Evolutionary conservation across 1,139 yeast species (phyloP).

Genomic region (Geotrichum europaeum): DNA sequence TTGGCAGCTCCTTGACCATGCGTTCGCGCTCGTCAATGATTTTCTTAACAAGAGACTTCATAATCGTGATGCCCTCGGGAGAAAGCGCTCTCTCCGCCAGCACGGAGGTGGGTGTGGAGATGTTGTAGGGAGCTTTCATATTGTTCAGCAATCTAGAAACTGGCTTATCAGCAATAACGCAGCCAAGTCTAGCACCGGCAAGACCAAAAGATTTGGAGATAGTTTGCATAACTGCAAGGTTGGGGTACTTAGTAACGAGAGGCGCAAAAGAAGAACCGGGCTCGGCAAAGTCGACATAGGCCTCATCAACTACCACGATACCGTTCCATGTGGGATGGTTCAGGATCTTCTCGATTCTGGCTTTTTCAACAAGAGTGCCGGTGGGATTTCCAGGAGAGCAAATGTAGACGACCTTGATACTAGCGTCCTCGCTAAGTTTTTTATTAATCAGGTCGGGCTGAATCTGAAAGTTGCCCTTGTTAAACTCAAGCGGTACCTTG

Average conservation of each 20-base stretch:
- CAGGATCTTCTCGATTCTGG: conserved; percentile 48
- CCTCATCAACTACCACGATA: conserved; percentile 84
- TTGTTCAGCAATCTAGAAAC: conserved; percentile 69
- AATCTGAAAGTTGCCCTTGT: conserved; percentile 52
- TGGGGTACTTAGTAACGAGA: conserved; percentile 72
- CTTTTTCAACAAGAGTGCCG: conserved; percentile 53
- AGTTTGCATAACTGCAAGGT: conserved; percentile 84
- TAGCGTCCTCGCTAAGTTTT: conserved; percentile 49
- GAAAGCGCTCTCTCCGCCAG: conserved; percentile 71
- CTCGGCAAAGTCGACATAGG: conserved; percentile 81
- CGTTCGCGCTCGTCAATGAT: conserved; percentile 52
- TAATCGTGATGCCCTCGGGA: conserved; percentile 48
- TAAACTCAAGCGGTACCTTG: conserved; percentile 56
- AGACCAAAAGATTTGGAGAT: conserved; percentile 91
- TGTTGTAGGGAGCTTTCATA: conserved; percentile 93
- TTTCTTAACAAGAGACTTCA: conserved; percentile 49
- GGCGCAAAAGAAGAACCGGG: conserved; percentile 69
- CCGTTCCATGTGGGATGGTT: conserved; percentile 61
- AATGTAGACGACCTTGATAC: conserved; percentile 67
- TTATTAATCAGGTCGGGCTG: conserved; percentile 51
- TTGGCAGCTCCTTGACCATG: conserved; percentile 48
- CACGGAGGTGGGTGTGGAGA: conserved; percentile 72
- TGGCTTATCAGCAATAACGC: conserved; percentile 58
- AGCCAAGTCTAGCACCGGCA: conserved; percentile 88
- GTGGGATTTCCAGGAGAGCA: conserved; percentile 99